Evolutionary conservation across 2,329 filamentous ascomycete genomes (phyloP), one percentile per base, ranked within the genome.

Genomic region (Scytalidium sp.): DNA sequence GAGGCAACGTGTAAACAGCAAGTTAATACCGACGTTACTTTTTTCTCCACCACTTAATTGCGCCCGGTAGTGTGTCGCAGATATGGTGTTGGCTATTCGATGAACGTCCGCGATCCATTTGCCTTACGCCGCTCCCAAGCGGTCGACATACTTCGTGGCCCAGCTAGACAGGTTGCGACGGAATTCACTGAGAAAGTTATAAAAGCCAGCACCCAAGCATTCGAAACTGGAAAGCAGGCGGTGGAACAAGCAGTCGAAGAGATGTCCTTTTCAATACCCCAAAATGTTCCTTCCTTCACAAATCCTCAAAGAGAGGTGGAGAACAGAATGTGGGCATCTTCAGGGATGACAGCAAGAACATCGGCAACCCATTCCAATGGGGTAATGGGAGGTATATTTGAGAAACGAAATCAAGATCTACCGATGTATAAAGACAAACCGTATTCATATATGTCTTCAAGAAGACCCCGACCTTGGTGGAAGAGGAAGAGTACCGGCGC

Each of bases 371-470:
- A 59, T 46, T 53, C 54, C 25, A 56, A 57, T 46, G 66, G 67
- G 43, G 58, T 79, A 41, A 64, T 81, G 43, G 80, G 79, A 45
- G 77, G 75, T 51, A 78, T 91, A 52, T 84, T 92, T 54, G 81
- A 84, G 32, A 80, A 70, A 20, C 69, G 68, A 62, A 72, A 27
- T 68, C 59, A 67, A 53, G 75, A 83, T 50, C 74, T 99, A 55
- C 94, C 94, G 42, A 92, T 97, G 88, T 99, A 99, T 75, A 99
- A 99, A 72, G 94, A 99, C 72, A 99, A 99, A 69, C 94, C 94
- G n/a, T 94, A 89, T 65, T 79, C 78, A 45, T 85, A 88, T 61
- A 76, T 80, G 41, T 72, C 77, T 27, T 81, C 81, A 53, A 75
- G 80, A 58, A 80, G 81, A 60, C 75, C 76, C 54, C 75, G 76